Conservation (phyloP, 73 alveolate genomes). For the Paramecium sexaurelia region DNA sequence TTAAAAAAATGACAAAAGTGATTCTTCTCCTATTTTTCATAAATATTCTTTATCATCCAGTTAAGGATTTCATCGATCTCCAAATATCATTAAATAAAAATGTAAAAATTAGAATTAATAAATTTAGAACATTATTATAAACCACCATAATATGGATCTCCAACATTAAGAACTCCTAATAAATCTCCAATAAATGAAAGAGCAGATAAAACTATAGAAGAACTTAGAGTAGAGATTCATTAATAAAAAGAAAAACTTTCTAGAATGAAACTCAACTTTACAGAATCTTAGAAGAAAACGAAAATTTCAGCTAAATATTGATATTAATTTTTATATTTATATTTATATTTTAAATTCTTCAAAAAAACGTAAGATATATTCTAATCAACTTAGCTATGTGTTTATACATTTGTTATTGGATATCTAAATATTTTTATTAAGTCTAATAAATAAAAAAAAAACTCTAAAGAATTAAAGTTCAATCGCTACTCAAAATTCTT, state of each 20-base stretch:
- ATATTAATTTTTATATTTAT: not conserved
- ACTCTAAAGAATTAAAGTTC: not conserved
- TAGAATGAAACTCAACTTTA: constrained; percentile 42
- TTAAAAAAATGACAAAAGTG: not conserved
- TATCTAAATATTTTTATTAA: not conserved
- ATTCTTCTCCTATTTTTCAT: not conserved
- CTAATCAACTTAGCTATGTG: not conserved
- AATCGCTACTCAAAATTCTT: not conserved
- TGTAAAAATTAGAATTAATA: not conserved
- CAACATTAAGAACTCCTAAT: constrained; percentile 24
- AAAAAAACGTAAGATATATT: not conserved
- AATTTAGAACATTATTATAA: not conserved
- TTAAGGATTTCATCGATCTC: constrained; percentile 17
- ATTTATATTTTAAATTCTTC: constrained; percentile 12
- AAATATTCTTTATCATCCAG: not conserved
- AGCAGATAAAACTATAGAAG: constrained; percentile 48
- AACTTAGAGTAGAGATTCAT: constrained; percentile 6
- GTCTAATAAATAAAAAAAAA: not conserved
- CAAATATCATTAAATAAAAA: not conserved
- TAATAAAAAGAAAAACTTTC: constrained; percentile 18
- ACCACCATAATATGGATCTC: not conserved
- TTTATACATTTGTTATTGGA: constrained; percentile 1
- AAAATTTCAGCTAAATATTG: not conserved
- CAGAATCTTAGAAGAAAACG: constrained; percentile 55
- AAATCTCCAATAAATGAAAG: constrained; percentile 29